phyloP scores from a whole-genome alignment of 2,329 filamentous ascomycete species.

The Chrysosporium queenslandicum region DNA sequence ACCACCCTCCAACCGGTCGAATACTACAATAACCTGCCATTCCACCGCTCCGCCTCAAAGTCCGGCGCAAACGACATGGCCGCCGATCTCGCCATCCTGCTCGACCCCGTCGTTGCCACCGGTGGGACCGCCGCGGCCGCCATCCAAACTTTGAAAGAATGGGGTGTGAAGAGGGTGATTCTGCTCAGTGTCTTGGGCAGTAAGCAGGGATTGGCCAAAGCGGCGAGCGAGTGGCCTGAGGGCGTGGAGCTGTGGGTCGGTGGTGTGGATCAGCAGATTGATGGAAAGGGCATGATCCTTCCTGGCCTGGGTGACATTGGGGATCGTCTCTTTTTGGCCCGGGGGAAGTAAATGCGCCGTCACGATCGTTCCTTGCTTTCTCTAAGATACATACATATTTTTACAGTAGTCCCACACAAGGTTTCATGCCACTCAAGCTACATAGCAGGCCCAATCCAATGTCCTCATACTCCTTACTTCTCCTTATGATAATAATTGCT shows the following conservation, averaged over 20 bases:
- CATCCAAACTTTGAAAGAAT: conserved; percentile 79
- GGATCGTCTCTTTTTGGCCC: conserved; percentile 77
- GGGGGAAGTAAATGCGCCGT: conserved; percentile 57
- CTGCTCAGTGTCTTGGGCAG: conserved; percentile 68
- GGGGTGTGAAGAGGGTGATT: conserved; percentile 76
- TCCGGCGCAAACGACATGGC: conserved; percentile 31
- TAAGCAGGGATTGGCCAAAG: conserved; percentile 56
- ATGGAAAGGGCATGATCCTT: conserved; percentile 76
- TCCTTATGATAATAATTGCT: no score
- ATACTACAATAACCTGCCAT: conserved; percentile 95
- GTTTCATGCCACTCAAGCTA: no score
- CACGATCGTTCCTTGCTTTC: not conserved
- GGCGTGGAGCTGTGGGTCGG: conserved; percentile 61
- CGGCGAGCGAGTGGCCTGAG: conserved; percentile 65
- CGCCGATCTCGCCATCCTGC: conserved; percentile 63
- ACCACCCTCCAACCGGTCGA: conserved; percentile 80
- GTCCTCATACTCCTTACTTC: no score
- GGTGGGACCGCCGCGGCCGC: conserved; percentile 82
- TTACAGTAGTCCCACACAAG: no score
- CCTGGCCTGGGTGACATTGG: conserved; percentile 85
- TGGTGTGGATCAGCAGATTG: conserved; percentile 62
- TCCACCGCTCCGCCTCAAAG: conserved; percentile 31
- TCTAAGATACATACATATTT: not conserved
- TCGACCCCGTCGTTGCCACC: conserved; percentile 90
- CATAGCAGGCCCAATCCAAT: no score